Evolutionary conservation across 1,284 basidiomycete genomes (phyloP).

Genomic region (Chalciporus piperatoides): DNA sequence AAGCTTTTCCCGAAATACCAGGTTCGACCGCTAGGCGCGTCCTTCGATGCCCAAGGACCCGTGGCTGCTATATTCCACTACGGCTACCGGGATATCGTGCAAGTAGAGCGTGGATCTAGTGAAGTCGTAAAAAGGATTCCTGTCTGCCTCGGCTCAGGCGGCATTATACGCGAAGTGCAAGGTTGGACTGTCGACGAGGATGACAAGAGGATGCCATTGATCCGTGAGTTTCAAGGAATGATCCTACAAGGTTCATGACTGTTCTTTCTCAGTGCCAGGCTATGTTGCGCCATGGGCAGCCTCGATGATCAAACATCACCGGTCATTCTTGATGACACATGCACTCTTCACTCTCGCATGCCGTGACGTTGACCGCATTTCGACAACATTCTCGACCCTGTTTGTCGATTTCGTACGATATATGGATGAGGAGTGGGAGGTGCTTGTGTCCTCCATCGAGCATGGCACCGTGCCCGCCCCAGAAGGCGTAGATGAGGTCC

Average conservation of each 20-base stretch:
- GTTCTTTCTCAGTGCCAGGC: not conserved
- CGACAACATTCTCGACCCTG: not conserved
- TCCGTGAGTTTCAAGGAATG: not conserved
- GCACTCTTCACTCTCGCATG: conserved; percentile 13
- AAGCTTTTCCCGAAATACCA: not conserved
- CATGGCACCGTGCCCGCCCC: conserved; percentile 11
- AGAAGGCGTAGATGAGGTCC: conserved; percentile 7
- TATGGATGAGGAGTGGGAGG: conserved; percentile 14
- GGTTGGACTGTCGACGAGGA: not conserved
- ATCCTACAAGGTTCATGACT: too few species aligned
- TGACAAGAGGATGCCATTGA: not conserved
- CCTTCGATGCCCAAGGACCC: not conserved
- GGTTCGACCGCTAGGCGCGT: too few species aligned
- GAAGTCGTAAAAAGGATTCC: not conserved
- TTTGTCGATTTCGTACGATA: conserved; percentile 14
- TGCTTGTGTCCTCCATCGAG: conserved; percentile 9
- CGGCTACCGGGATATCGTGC: not conserved
- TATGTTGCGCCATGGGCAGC: conserved; percentile 3
- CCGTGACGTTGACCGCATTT: conserved; percentile 4
- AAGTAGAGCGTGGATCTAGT: not conserved
- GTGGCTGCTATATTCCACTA: not conserved
- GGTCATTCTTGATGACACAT: conserved; percentile 12
- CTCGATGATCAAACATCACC: conserved; percentile 1
- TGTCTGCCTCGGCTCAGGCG: not conserved
- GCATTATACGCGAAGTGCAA: not conserved